Base-by-base conservation (phyloP, 805 yeast genomes). In the Metschnikowia borealis region DNA sequence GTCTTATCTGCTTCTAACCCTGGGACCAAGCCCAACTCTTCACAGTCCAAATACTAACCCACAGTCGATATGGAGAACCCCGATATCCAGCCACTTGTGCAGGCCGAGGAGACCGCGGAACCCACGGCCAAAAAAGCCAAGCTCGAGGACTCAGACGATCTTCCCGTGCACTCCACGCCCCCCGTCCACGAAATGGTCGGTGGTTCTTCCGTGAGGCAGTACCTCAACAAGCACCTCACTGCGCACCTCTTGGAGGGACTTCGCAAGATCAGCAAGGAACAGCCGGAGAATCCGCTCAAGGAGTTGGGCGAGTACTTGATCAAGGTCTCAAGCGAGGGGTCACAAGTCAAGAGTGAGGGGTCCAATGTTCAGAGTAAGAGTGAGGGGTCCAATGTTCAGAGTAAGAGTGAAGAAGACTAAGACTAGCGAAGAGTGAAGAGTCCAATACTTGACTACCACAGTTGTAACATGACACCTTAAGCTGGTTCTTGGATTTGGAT, bases 161-260 rank as follows among this genome's bases (percentile, higher is more conserved):
- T 38, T 13, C 47, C 47, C 7, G 20, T 32, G 13, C 42, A 35
- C n/a, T 21, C 31, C 18, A 42, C 42, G 15, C 59, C 62, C 4
- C 74, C 79, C 10, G 63, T 75, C 13, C 74, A 80, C 35, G 80
- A 79, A 51, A 70, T 80, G 23, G 80, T 82, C 14, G 87, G 89
- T 7, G 94, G 94, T 1, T 85, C 90, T 2, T 81, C 87, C 0
- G 75, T 84, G 1, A 77, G 96, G 55, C 78, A 75, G 57, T 87
- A 86, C 74, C 71, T 87, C 50, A 85, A 86, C 62, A 69, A 79
- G 53, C 71, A 82, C 47, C 77, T 87, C 32, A 83, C 90, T 0
- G 81, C 80, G 14, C 76, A 77, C 15, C 61, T 87, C 17, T 65
- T 86, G 17, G 81, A 81, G 37, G 95, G 92, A 0, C 73, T 86